Percentiles rank a stretch among this genome's conserved stretches.
Conservation (phyloP, 768 basidiomycete genomes). For the Postia placenta region DNA sequence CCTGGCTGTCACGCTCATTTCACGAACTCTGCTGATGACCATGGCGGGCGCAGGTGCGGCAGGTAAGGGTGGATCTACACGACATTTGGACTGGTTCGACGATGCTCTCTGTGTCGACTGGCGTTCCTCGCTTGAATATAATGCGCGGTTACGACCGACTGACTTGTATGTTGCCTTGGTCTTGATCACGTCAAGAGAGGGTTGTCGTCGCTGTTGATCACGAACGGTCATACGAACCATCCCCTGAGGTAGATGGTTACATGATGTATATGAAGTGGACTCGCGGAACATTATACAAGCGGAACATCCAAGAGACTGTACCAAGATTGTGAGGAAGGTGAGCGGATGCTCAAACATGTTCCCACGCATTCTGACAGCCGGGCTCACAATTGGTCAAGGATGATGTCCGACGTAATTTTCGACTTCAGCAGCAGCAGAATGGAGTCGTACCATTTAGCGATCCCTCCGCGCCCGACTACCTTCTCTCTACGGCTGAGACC, state of each 20-base stretch:
- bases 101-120: neutral
- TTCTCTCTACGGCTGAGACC: neutral
- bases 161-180: too few relatives aligned
- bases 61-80: slow-evolving; percentile 1
- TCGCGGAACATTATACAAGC: too few relatives aligned
- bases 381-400: neutral
- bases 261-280: too few relatives aligned
- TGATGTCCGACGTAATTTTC: neutral
- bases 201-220: too few relatives aligned
- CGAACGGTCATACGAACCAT: too few relatives aligned
- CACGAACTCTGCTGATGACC: neutral
- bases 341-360: too few relatives aligned
- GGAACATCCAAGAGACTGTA: too few relatives aligned
- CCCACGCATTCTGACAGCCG: too few relatives aligned
- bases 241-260: too few relatives aligned
- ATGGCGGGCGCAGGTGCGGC: neutral
- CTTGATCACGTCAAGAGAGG: too few relatives aligned
- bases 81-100: neutral
- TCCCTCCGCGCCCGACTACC: neutral
- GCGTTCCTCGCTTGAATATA: slow-evolving; percentile 1
- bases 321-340: too few relatives aligned
- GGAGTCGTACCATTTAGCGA: neutral
- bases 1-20: neutral
- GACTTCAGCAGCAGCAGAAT: neutral
- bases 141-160: neutral